phyloP scores from a whole-genome alignment of 768 basidiomycete species.

The Tricholoma furcatifolium region DNA sequence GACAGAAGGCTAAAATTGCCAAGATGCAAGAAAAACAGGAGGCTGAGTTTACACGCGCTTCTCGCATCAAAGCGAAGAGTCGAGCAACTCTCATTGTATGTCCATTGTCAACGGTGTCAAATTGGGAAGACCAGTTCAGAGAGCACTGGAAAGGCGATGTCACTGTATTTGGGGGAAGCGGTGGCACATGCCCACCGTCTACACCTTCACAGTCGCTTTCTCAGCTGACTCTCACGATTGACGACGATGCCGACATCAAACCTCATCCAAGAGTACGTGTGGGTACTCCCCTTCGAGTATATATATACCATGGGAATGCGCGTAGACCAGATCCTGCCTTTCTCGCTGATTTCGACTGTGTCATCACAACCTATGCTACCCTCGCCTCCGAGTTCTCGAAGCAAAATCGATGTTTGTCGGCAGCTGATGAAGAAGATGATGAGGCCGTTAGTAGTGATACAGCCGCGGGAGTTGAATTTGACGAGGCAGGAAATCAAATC shows the following conservation, averaged over 20 bases:
- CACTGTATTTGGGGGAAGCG: conserved; percentile 75
- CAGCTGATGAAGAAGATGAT: conserved; percentile 72
- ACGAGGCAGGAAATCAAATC: conserved; percentile 65
- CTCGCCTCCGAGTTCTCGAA: conserved; percentile 94
- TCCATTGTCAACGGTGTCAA: conserved; percentile 93
- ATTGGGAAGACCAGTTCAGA: conserved; percentile 98
- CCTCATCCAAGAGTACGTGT: conserved; percentile 36
- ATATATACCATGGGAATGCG: conserved; percentile 93
- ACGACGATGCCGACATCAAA: conserved; percentile 30
- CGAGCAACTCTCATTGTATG: conserved; percentile 96
- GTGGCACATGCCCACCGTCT: conserved; percentile 38
- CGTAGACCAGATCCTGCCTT: conserved; percentile 84
- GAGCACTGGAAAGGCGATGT: conserved; percentile 96
- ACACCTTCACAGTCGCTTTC: conserved; percentile 34
- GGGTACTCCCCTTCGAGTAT: conserved; percentile 70
- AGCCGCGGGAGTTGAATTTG: conserved; percentile 59
- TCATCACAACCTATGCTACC: conserved; percentile 96
- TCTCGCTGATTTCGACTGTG: conserved; percentile 92
- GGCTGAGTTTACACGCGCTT: conserved; percentile 64
- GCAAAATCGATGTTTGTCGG: conserved; percentile 70
- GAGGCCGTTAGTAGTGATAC: conserved; percentile 66
- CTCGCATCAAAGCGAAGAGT: conserved; percentile 78
- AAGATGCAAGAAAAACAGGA: conserved; percentile 71
- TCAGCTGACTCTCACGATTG: conserved; percentile 33
- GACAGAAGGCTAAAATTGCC: conserved; percentile 65